phyloP scores from a whole-genome alignment of 306 rosid genomes.

The Adenanthera pavonina region DNA sequence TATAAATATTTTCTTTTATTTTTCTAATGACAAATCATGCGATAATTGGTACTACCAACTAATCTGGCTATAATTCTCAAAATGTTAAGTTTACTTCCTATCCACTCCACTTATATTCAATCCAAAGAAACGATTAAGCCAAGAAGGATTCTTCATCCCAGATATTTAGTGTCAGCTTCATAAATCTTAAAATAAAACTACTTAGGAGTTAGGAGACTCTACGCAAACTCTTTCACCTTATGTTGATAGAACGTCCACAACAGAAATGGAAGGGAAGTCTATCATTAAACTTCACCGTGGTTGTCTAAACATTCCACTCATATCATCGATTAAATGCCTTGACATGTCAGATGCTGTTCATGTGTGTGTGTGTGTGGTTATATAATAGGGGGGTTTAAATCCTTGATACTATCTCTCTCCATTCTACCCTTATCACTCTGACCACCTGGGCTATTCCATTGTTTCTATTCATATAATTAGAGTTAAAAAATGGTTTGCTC shows the following conservation, averaged over 20 bases:
- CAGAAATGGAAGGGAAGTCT: neutral
- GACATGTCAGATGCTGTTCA: neutral
- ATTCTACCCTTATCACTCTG: neutral
- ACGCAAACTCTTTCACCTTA: neutral
- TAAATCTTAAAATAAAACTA: neutral
- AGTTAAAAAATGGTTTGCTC: conserved; percentile 8
- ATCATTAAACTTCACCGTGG: neutral
- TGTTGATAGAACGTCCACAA: neutral
- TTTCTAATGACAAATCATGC: too few species aligned
- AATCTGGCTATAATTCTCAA: neutral
- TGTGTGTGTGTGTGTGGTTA: too few species aligned
- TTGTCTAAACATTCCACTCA: neutral
- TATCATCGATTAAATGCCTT: neutral
- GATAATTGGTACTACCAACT: too few species aligned
- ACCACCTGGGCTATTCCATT: neutral
- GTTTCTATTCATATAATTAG: neutral
- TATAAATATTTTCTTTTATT: too few species aligned
- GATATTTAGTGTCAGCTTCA: neutral
- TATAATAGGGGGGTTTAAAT: neutral
- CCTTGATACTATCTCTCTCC: neutral
- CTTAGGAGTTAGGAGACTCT: neutral
- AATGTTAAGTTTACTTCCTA: neutral
- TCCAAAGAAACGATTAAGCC: neutral
- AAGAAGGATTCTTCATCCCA: neutral
- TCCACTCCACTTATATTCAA: neutral